Evolutionary conservation across 2,329 filamentous ascomycete genomes (phyloP), one percentile per base, ranked within the genome.

Genomic region (Pleomassaria siparia): DNA sequence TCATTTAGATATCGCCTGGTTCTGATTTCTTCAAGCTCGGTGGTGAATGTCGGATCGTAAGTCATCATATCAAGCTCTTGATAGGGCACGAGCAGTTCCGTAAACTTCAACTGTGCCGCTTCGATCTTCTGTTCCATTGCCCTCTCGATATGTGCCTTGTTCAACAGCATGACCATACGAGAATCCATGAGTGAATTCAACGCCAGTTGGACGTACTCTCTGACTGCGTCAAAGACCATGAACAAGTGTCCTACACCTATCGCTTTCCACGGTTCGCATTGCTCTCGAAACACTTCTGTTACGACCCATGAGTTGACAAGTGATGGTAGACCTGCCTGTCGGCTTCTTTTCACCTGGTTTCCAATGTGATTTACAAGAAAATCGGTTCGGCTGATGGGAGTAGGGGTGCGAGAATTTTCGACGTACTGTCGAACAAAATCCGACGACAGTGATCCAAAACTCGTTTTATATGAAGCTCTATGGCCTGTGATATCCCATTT

Each of bases 261-360:
- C 0, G 43, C 36, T n/a, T 46, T 28, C 62, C 62, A 64, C 1
- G 32, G 26, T n/a, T 43, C 11, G 1, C 60, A 56, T 33, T 64
- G 59, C n/a, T 57, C 25, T 3, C 52, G 51, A 33, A 66, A 66
- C 1, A 66, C 48, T 15, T 53, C 49, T 1, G 50, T 49, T 21
- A 66, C 55, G 21, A 64, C 59, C 24, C 32, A 43, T 5, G 55
- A 51, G 37, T 66, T 66, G 13, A 64, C 51, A 2, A 63, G 35
- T 2, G 56, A 54, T 13, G 50, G 51, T 9, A 64, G 39, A 2
- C 59, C 60, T 2, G 58, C 46, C 20, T 28, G 52, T 15, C 60
- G 55, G 40, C 55, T 65, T 9, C 54, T 36, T 7, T 47, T 51
- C 8, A 64, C 53, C 32, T 52, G 48, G 3, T 16, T 16, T 3